Evolutionary conservation across 768 basidiomycete genomes (phyloP).

Genomic region (Leucocoprinus sp.): DNA sequence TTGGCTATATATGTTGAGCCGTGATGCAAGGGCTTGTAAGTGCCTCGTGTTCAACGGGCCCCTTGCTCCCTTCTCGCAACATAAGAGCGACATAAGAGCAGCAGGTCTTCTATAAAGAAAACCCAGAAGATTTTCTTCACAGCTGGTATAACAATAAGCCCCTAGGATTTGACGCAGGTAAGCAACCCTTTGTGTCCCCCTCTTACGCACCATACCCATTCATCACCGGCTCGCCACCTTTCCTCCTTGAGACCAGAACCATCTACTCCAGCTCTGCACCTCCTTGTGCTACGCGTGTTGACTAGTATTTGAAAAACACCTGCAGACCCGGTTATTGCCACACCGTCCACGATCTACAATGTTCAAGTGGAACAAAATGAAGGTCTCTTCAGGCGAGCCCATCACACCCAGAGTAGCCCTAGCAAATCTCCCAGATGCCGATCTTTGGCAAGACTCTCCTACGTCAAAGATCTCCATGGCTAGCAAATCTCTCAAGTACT

Average conservation of each 20-base stretch:
- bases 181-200: neutral
- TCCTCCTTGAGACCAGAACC: conserved; percentile 12
- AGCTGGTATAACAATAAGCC: conserved; percentile 8
- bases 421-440: conserved; percentile 9
- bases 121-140: conserved; percentile 8
- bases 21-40: conserved; percentile 11
- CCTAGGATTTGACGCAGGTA: conserved; percentile 9
- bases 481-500: conserved; percentile 9
- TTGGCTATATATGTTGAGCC: conserved; percentile 7
- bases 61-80: conserved; percentile 11
- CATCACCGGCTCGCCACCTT: conserved; percentile 8
- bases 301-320: conserved; percentile 8
- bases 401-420: conserved; percentile 11
- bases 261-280: conserved; percentile 2
- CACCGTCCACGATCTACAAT: conserved; percentile 7
- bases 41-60: conserved; percentile 13
- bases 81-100: conserved; percentile 13
- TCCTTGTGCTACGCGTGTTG: conserved; percentile 5
- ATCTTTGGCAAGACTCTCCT: conserved; percentile 2
- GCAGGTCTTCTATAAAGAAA: conserved; percentile 1
- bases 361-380: conserved; percentile 13
- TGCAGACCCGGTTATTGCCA: conserved; percentile 1
- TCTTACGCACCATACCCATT: neutral
- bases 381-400: conserved; percentile 10
- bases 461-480: neutral